These are phyloP conservation scores for Sugiyamaella castrensis DNA, from an alignment of 1,139 yeast species.

Conservation along the genomic window DNA sequence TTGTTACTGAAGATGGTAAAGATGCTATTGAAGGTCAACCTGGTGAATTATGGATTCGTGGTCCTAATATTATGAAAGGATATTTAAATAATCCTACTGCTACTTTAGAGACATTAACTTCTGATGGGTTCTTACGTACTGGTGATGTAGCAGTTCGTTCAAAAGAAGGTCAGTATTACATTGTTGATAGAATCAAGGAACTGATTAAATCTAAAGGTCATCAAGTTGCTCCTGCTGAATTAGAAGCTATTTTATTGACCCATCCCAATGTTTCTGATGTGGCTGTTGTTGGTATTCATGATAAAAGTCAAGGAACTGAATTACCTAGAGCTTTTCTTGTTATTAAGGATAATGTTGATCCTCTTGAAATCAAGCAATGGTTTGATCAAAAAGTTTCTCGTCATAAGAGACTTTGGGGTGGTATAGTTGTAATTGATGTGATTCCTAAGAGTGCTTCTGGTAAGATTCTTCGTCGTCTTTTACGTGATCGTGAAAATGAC, in stretches of 20 bases:
- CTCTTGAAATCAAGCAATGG: constrained; percentile 33
- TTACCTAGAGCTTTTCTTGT: constrained; percentile 40
- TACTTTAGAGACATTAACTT: constrained; percentile 49
- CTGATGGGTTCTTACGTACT: constrained; percentile 73
- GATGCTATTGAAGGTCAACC: constrained; percentile 46
- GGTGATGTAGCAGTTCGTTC: constrained; percentile 70
- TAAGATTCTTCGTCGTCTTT: constrained; percentile 38
- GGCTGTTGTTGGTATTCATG: constrained; percentile 39
- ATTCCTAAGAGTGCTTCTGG: constrained; percentile 43
- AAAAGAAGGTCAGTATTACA: constrained; percentile 51
- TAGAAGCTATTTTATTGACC: constrained; percentile 61
- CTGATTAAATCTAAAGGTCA: constrained; percentile 82
- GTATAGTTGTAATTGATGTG: constrained; percentile 36
- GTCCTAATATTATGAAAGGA: constrained; percentile 63
- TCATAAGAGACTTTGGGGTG: constrained; percentile 43
- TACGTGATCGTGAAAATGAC: constrained; percentile 25
- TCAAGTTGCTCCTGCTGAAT: constrained; percentile 77
- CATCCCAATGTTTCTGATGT: constrained; percentile 36
- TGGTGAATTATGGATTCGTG: constrained; percentile 66
- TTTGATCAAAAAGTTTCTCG: constrained; percentile 38
- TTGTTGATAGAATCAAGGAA: constrained; percentile 76
- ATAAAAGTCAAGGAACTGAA: constrained; percentile 37
- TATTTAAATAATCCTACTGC: constrained; percentile 59
- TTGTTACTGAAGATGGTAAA: constrained; percentile 46
- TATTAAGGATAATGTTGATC: constrained; percentile 26